Evolutionary conservation across 2,329 filamentous ascomycete genomes (phyloP).

Genomic region (Ascocoryne sarcoides): DNA sequence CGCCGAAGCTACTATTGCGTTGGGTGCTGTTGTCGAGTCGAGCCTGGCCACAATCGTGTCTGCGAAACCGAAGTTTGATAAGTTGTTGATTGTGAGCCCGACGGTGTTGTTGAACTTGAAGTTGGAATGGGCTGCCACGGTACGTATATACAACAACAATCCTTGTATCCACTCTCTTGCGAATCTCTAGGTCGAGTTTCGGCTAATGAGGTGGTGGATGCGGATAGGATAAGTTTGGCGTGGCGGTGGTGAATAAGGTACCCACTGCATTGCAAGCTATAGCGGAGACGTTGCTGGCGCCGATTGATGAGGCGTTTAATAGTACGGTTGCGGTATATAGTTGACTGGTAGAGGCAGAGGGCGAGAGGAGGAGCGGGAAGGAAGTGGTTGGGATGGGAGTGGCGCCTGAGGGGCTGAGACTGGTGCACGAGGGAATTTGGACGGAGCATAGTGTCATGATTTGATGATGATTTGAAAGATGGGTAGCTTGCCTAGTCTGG

Average conservation of each 20-base stretch:
- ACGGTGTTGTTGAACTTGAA: constrained; percentile 36
- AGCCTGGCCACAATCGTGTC: constrained; percentile 10
- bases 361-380: neutral
- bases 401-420: too few relatives aligned
- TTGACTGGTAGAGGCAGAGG: neutral
- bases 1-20: neutral
- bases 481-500: too few relatives aligned
- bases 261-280: constrained; percentile 8
- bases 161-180: too few relatives aligned
- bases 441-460: too few relatives aligned
- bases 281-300: constrained; percentile 28
- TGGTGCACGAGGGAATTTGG: too few relatives aligned
- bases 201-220: too few relatives aligned
- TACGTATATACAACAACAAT: too few relatives aligned
- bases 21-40: constrained; percentile 4
- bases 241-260: constrained; percentile 13
- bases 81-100: constrained; percentile 32
- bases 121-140: constrained; percentile 32
- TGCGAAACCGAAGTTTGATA: constrained; percentile 37
- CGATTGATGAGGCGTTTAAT: constrained; percentile 28
- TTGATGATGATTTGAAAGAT: too few relatives aligned
- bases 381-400: neutral
- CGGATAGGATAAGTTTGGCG: constrained; percentile 17
- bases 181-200: too few relatives aligned
- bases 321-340: constrained; percentile 13